Conservation (phyloP, 192 early-diverging fungal genomes). For the Thamnidium elegans region DNA sequence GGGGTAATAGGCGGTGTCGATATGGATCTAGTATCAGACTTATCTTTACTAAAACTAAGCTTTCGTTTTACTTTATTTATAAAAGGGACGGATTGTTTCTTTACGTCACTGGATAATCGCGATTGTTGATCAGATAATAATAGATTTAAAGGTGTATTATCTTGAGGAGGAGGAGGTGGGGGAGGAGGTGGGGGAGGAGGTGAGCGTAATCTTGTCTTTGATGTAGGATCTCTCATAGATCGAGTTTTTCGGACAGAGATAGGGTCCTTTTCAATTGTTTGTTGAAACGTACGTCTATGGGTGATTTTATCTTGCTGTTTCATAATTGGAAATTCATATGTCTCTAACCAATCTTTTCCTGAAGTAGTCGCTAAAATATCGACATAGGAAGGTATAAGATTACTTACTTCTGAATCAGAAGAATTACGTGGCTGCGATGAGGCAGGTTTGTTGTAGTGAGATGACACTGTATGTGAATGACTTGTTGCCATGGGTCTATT, state of each 20-base stretch:
- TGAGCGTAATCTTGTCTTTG: not conserved
- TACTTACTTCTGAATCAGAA: slow-evolving; percentile 6
- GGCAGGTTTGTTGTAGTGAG: too few relatives aligned
- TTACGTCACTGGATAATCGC: not conserved
- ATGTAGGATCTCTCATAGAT: not conserved
- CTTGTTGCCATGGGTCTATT: too few relatives aligned
- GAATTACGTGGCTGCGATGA: not conserved
- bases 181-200: not conserved
- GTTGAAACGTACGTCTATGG: too few relatives aligned
- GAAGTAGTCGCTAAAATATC: slow-evolving; percentile 1
- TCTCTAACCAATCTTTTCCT: slow-evolving; percentile 14
- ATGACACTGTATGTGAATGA: too few relatives aligned
- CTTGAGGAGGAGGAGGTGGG: not conserved
- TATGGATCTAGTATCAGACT: not conserved
- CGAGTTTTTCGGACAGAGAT: not conserved
- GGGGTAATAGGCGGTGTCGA: not conserved
- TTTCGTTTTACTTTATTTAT: not conserved
- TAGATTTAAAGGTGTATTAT: not conserved
- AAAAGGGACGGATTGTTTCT: not conserved
- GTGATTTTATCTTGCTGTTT: not conserved
- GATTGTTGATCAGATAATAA: not conserved
- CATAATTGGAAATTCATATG: not conserved
- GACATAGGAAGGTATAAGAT: not conserved
- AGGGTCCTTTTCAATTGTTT: not conserved
- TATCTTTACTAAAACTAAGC: not conserved